Evolutionary conservation across 2,329 filamentous ascomycete genomes (phyloP), one percentile per base, ranked within the genome.

Genomic region (Fonsecaea monophora): DNA sequence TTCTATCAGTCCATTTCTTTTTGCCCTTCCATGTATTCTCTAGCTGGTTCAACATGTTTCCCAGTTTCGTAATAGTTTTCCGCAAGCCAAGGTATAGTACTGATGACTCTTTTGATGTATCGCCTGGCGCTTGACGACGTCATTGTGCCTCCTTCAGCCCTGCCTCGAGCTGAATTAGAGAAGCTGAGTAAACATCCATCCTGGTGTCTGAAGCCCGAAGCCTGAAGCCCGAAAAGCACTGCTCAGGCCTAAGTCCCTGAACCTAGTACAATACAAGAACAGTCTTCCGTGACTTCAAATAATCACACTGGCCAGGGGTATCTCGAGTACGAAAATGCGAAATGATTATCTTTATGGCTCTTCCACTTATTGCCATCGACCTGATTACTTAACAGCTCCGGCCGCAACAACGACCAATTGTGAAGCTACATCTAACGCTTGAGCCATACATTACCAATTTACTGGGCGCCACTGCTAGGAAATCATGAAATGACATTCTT

Each of bases 261-360:
- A 12, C 18, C 18, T 30, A 12, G 12, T 13, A 2, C 18, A 12
- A 13, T 25, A 21, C 25, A 50, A 50, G 45, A 50, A 10, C 7
- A 10, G 45, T 6, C 9, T 12, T 12, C 18, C 45, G 8, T 25
- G 12, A 15, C 9, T 21, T 21, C 42, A 48, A 25, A 8, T 18
- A 4, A 4, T 30, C 25, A 21, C 12, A 30, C 9, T 50, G 18
- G 10, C 10, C 10, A 12, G 9, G 12, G 9, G 3, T 6, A 3
- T 10, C 3, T 12, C n/a, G 30, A 55, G 53, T 55, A 54, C 53
- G 53, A 54, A 54, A 54, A 25, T 54, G 35, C 53, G 53, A 55
- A 4, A 18, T 55, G 53, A 55, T 55, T 35, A 55, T 35, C n/a
- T 13, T 55, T 12, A 4, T 34, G 21, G 32, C n/a, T 18, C 21